A percentile compares a stretch with the other conserved stretches of the same genome.
Conservation (phyloP, 257 asterid species). For the Penstemon newberryi region DNA sequence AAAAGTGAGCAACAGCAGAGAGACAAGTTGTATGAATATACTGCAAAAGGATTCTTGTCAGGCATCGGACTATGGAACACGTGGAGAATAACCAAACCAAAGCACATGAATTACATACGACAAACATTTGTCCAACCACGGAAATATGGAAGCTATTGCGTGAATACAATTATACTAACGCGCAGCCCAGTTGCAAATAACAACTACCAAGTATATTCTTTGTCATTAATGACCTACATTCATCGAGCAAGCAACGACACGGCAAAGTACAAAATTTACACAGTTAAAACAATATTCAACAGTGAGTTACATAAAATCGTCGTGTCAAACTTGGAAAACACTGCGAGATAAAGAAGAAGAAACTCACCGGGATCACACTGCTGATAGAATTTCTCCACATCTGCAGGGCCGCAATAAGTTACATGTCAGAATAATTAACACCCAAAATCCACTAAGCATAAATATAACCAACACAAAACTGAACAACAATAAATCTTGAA, state of each 20-base stretch:
- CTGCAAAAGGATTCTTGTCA: too few relatives aligned
- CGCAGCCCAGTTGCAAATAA: background rate
- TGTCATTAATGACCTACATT: too few relatives aligned
- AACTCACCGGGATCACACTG: slow-evolving; percentile 84
- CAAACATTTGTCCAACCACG: too few relatives aligned
- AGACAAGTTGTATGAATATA: too few relatives aligned
- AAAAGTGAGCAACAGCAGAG: too few relatives aligned
- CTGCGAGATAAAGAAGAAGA: background rate
- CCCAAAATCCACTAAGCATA: background rate
- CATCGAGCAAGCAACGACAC: too few relatives aligned
- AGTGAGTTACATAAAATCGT: background rate
- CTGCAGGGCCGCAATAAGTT: slow-evolving; percentile 37
- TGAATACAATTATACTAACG: too few relatives aligned
- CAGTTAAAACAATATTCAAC: background rate
- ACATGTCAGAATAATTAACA: background rate
- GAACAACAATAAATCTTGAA: background rate
- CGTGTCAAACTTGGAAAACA: background rate
- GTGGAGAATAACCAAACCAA: too few relatives aligned
- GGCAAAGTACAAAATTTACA: background rate
- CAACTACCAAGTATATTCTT: background rate
- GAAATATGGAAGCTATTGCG: too few relatives aligned
- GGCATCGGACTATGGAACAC: too few relatives aligned
- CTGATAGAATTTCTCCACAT: slow-evolving; percentile 59
- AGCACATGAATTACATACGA: too few relatives aligned
- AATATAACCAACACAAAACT: background rate